These are phyloP conservation scores for Hippophae tibetana DNA, from an alignment of 306 rosid genomes.

Conservation along the genomic window DNA sequence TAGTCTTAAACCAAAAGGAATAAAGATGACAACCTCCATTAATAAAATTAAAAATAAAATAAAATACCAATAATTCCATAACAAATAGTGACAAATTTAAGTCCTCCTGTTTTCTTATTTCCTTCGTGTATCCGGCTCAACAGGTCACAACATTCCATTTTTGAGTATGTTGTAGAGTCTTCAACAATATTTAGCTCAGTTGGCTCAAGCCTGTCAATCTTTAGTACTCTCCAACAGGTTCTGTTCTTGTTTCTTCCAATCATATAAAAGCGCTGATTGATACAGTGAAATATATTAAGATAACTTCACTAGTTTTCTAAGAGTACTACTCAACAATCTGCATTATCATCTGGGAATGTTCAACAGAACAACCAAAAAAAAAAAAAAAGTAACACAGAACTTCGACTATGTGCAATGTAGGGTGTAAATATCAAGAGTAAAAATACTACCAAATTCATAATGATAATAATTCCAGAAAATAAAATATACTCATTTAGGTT, in stretches of 20 bases:
- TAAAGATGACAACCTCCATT: too few relatives aligned
- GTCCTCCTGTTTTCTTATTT: conserved; percentile 81
- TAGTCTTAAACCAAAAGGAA: conserved; percentile 13
- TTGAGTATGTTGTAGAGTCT: conserved; percentile 62
- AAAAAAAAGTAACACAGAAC: too few relatives aligned
- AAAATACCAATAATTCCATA: conserved; percentile 88
- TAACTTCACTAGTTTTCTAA: too few relatives aligned
- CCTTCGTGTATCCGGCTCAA: conserved; percentile 79
- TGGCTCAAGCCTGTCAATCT: conserved; percentile 72
- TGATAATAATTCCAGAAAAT: too few relatives aligned
- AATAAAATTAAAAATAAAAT: background rate
- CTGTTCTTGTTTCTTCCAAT: conserved; percentile 85
- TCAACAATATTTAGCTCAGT: conserved; percentile 59
- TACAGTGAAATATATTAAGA: conserved; percentile 9
- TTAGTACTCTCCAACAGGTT: conserved; percentile 73
- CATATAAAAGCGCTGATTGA: conserved; percentile 75
- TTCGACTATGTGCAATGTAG: too few relatives aligned
- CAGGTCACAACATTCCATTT: conserved; percentile 72
- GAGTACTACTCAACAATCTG: too few relatives aligned
- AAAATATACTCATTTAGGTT: too few relatives aligned
- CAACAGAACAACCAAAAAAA: too few relatives aligned
- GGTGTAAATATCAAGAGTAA: too few relatives aligned
- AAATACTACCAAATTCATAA: too few relatives aligned
- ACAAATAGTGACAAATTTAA: conserved; percentile 73
- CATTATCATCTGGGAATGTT: too few relatives aligned